Evolutionary conservation across 345 rosid genomes (phyloP).

Genomic region (Hypericum perforatum): DNA sequence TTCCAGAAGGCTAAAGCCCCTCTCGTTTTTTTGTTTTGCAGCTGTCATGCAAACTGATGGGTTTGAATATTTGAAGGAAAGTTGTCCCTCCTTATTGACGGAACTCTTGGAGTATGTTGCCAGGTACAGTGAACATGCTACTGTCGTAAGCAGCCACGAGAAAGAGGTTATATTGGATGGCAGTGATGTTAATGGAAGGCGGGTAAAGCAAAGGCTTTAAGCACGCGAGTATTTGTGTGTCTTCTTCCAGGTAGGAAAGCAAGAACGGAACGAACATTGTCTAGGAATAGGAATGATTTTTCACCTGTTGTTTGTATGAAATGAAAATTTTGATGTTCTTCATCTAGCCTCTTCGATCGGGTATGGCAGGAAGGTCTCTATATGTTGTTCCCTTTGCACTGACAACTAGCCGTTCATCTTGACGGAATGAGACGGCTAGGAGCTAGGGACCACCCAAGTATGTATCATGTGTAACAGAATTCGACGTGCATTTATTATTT

Average conservation of each 20-base stretch:
- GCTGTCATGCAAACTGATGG: constrained; percentile 84
- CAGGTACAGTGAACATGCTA: constrained; percentile 34
- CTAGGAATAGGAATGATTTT: constrained; percentile 20
- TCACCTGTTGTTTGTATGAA: constrained; percentile 13
- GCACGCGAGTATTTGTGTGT: neutral
- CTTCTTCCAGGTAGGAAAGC: constrained; percentile 11
- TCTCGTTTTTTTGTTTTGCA: constrained; percentile 10
- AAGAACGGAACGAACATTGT: neutral
- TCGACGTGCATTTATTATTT: too few species aligned
- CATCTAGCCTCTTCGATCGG: constrained; percentile 12
- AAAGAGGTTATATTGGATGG: constrained; percentile 42
- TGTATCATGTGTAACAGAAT: too few species aligned
- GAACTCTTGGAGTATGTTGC: constrained; percentile 59
- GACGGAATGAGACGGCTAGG: too few species aligned
- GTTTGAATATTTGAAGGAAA: constrained; percentile 48
- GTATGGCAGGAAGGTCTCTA: neutral
- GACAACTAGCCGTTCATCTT: too few species aligned
- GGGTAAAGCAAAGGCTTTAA: constrained; percentile 57
- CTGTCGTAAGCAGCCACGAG: constrained; percentile 25
- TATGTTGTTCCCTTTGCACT: too few species aligned
- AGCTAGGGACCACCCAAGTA: too few species aligned
- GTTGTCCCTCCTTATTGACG: constrained; percentile 46
- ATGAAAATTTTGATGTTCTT: constrained; percentile 24
- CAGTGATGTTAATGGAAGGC: constrained; percentile 42
- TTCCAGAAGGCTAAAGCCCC: too few species aligned